Evolutionary conservation across 768 basidiomycete genomes (phyloP).

Genomic region (Pleurotus citrinopileatus): DNA sequence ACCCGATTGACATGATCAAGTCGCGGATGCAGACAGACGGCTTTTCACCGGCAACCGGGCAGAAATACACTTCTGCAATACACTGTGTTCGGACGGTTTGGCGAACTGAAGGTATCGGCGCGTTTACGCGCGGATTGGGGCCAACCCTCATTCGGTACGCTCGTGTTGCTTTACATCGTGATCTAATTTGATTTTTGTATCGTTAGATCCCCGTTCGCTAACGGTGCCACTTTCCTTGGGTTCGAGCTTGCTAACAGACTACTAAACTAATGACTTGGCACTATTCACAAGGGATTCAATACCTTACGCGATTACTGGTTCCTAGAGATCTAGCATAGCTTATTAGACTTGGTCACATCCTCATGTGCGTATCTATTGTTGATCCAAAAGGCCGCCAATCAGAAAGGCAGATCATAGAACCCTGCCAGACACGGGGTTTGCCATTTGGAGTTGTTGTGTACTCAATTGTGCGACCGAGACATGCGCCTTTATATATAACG

Average conservation of each 20-base stretch:
- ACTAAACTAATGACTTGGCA: slow-evolving; percentile 39
- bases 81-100: slow-evolving; percentile 84
- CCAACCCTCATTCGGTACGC: slow-evolving; percentile 89
- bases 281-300: too few relatives aligned
- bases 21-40: slow-evolving; percentile 95
- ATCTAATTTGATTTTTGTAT: slow-evolving; percentile 2
- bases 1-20: slow-evolving; percentile 96
- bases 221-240: slow-evolving; percentile 94
- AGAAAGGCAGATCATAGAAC: neutral
- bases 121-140: slow-evolving; percentile 87
- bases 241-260: slow-evolving; percentile 89
- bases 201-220: slow-evolving; percentile 87
- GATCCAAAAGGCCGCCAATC: neutral
- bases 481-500: neutral
- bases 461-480: neutral
- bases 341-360: neutral
- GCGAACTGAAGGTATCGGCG: slow-evolving; percentile 77
- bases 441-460: neutral
- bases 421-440: neutral
- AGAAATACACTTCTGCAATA: slow-evolving; percentile 79
- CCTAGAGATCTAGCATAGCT: too few relatives aligned
- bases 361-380: neutral
- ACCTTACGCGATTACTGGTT: too few relatives aligned
- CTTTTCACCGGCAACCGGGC: slow-evolving; percentile 68
- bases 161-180: slow-evolving; percentile 10